These are phyloP conservation scores for Hyaloscypha bicolor DNA, from an alignment of 495 filamentous ascomycete genomes.

Conservation along the genomic window DNA sequence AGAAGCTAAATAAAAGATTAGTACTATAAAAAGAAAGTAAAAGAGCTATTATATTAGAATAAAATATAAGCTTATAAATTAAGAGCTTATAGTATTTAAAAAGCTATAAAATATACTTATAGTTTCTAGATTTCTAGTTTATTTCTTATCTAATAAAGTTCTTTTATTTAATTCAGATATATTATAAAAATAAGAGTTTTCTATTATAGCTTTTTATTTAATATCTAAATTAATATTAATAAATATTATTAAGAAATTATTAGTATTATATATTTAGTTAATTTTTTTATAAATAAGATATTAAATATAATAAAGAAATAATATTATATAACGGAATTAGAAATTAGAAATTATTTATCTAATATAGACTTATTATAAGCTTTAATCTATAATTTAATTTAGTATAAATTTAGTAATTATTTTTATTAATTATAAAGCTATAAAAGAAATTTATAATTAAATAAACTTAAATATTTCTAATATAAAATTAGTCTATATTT, in stretches of 20 bases:
- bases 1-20: background rate
- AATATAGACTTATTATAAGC: no score
- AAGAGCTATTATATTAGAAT: background rate
- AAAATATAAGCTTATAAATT: background rate
- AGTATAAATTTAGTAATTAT: background rate
- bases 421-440: background rate
- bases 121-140: background rate
- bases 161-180: background rate
- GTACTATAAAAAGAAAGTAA: background rate
- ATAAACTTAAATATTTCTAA: no score
- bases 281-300: no score
- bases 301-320: no score
- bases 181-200: background rate
- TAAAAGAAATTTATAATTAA: no score
- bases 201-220: no score
- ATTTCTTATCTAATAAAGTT: background rate
- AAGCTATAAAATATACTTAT: background rate
- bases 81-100: background rate
- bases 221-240: no score
- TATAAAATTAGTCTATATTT: no score
- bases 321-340: no score
- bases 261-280: no score
- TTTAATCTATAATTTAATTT: background rate
- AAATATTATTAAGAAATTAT: no score
- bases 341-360: no score